Evolutionary conservation across 148 eudicot genomes (phyloP), one percentile per base, ranked within the genome.

Genomic region (Cornus kousa): DNA sequence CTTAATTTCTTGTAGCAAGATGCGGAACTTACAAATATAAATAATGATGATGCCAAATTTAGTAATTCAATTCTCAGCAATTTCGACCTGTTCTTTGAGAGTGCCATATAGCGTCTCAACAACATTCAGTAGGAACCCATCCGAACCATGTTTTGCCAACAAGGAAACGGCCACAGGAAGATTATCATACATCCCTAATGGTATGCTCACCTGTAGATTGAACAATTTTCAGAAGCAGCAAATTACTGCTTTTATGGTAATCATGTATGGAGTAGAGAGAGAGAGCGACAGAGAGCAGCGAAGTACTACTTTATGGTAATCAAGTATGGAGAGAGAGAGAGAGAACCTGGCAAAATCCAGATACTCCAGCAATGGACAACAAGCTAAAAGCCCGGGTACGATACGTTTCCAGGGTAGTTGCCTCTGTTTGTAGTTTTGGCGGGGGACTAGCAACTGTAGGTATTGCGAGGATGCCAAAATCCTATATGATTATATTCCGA

Each of bases 401-500:
- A 85, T 90, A 93, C 24, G 78, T 85, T 79, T 93, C 98, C 66
- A 92, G 77, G 7, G 88, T 33, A n/a, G 82, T 80, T 16, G 92
- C 79, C 74, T 87, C 91, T 50, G 94, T 88, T 81, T 83, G 88
- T 59, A 96, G 78, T 81, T 90, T 89, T 46, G 98, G 97, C 57
- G 99, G 97, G 12, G 91, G 93, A 14, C 97, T 93, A 13, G 97
- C 94, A 82, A 93, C 92, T 72, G 97, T 86, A 24, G 99, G 99
- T 66, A 95, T 87, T 70, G 89, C 99, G 17, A 93, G 85, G 71
- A 95, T 75, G 76, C 93, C 92, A 64, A 28, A 80, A 77, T 91
- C 97, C 98, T 95, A 62, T 66, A 62, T 13, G 67, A 82, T 74
- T 6, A 60, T 16, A 23, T 24, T 7, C 14, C 66, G 35, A 16